Conservation (phyloP, 1,139 yeast genomes). For the Pichia sp. region DNA sequence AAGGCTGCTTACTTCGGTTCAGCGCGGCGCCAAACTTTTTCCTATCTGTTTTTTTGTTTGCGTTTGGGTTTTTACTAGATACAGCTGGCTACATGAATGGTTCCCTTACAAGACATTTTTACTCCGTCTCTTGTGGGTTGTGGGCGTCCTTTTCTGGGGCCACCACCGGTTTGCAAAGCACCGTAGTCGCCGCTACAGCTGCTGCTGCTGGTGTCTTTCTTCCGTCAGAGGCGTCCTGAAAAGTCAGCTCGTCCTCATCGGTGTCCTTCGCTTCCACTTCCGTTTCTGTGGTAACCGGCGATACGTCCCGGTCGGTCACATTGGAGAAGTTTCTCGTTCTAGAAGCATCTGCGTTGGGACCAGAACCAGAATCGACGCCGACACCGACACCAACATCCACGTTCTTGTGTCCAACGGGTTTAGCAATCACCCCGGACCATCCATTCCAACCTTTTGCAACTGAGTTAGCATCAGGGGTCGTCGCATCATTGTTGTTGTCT, state of each 20-base stretch:
- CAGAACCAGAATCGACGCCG: background rate
- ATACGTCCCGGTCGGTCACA: background rate
- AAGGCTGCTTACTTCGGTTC: background rate
- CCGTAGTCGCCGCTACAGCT: background rate
- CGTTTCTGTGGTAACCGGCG: background rate
- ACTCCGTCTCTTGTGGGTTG: background rate
- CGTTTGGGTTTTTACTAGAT: background rate
- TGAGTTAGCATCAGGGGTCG: background rate
- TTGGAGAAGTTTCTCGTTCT: background rate
- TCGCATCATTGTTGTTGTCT: background rate
- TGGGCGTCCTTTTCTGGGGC: no score
- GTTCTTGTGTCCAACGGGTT: background rate
- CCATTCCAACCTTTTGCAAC: constrained; percentile 14
- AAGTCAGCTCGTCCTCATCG: background rate
- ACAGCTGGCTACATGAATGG: no score
- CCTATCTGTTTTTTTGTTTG: background rate
- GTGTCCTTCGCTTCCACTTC: background rate
- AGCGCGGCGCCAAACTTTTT: background rate
- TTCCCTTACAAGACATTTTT: background rate
- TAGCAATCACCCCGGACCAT: constrained; percentile 13
- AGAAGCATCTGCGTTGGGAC: background rate
- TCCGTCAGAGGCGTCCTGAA: background rate
- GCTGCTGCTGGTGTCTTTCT: background rate
- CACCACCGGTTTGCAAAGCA: no score
- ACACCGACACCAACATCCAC: constrained; percentile 5